Conservation (phyloP, 2,329 filamentous ascomycete genomes). For the Colletotrichum somersetense region DNA sequence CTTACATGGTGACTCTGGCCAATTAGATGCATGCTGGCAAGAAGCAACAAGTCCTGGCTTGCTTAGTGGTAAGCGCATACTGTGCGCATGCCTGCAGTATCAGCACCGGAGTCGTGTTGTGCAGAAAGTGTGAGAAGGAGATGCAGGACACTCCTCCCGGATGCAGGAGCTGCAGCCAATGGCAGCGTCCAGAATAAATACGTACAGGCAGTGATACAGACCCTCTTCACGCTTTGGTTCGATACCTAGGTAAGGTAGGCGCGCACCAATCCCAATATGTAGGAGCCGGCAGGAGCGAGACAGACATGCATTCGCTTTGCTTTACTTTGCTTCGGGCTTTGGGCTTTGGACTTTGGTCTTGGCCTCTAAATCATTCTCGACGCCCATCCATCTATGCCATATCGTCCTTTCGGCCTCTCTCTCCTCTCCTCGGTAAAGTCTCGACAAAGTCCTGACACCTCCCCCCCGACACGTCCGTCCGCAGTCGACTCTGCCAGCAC, state of each 20-base stretch:
- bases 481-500: neutral
- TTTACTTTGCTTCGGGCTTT: too few relatives aligned
- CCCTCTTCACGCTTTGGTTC: slow-evolving; percentile 13
- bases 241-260: slow-evolving; percentile 5
- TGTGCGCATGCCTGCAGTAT: slow-evolving; percentile 21
- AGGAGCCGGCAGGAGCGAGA: slow-evolving; percentile 11
- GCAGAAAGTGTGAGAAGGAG: slow-evolving; percentile 31
- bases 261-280: slow-evolving; percentile 27
- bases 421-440: neutral
- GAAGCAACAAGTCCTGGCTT: neutral
- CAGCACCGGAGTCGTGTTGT: slow-evolving; percentile 34
- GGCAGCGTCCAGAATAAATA: neutral
- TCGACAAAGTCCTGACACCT: neutral
- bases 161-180: slow-evolving; percentile 20
- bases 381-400: neutral
- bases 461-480: neutral
- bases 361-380: neutral
- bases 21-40: neutral
- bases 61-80: neutral
- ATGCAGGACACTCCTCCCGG: slow-evolving; percentile 7
- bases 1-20: slow-evolving; percentile 7
- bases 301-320: neutral
- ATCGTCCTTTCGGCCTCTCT: neutral
- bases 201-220: neutral
- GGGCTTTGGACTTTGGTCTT: neutral